Base-by-base conservation (phyloP, 192 early-diverging fungal genomes). In the Haplosporangium gracile region DNA sequence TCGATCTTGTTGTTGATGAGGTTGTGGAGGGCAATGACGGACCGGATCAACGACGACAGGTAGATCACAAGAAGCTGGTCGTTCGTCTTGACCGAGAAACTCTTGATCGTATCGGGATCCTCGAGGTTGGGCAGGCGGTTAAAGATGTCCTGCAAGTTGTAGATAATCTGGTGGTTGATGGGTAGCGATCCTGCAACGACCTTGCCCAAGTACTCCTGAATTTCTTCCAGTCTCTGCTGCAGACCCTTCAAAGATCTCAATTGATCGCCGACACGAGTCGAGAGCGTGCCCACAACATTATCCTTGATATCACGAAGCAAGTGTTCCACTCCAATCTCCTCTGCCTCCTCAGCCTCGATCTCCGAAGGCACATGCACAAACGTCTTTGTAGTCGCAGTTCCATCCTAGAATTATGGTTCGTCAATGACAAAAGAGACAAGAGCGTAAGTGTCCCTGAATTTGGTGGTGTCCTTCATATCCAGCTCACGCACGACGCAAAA, bases 301-400 rank as follows among this genome's bases (percentile, higher is more conserved):
- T 99, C 99, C 88, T 99, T 99, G 87, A 99, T 98, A 84, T 99
- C 99, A 76, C 99, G 94, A 73, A 99, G 91, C 83, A 99, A 90
- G 78, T 99, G 99, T 86, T 99, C 99, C 1, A 99, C 99, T 45
- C 99, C 99, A 88, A 99, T 99, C 86, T 99, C 99, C 91, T 99
- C 99, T n/a, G 98, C 96, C 89, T 99, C 99, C 88, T 99, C 99
- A 7, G 99, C 99, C 51, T 97, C 98, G 78, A 99, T 98, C 70
- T 95, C 93, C 18, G 97, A 97, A 2, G 96, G 97, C 32, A 99
- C 95, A 86, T 99, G 98, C 85, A 96, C 94, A 90, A 99, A 99
- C 7, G 99, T 99, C 87, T 97, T 96, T 47, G 97, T 98, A 8
- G 97, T 97, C 6, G 97, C 94, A 42, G 97, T 99, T 60, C 99